These are phyloP conservation scores for Prunella vulgaris DNA, from an alignment of 257 asterid species.

Conservation along the genomic window DNA sequence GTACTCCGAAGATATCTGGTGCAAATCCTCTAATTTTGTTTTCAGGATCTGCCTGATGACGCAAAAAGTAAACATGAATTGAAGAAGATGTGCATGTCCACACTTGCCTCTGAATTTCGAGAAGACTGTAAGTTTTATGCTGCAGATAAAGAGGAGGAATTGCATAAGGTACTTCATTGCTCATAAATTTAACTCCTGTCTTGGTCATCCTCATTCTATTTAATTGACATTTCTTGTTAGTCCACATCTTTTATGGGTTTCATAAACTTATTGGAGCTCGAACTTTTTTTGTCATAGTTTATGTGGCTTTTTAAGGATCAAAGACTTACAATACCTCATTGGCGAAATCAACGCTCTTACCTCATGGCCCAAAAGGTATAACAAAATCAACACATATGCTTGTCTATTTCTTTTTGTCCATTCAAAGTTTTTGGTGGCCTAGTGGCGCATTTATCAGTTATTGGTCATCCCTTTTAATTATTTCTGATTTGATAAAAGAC, in stretches of 20 bases:
- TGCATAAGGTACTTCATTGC: conserved; percentile 66
- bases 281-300: conserved; percentile 47
- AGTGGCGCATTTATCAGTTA: neutral
- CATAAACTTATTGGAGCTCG: neutral
- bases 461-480: neutral
- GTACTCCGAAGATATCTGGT: neutral
- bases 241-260: conserved; percentile 3
- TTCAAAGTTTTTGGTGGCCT: neutral
- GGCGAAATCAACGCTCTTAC: conserved; percentile 82
- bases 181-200: neutral
- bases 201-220: neutral
- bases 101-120: conserved; percentile 83
- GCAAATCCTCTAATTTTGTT: conserved; percentile 5
- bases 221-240: neutral
- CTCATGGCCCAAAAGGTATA: conserved; percentile 84
- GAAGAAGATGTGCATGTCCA: conserved; percentile 60
- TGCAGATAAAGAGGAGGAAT: conserved; percentile 80
- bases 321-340: conserved; percentile 70
- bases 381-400: neutral
- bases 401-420: neutral
- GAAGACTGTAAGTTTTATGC: conserved; percentile 85
- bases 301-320: conserved; percentile 83
- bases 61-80: conserved; percentile 59
- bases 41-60: conserved; percentile 74
- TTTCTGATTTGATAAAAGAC: neutral